Conservation (phyloP, 768 basidiomycete species). For the Lepiota venenata region DNA sequence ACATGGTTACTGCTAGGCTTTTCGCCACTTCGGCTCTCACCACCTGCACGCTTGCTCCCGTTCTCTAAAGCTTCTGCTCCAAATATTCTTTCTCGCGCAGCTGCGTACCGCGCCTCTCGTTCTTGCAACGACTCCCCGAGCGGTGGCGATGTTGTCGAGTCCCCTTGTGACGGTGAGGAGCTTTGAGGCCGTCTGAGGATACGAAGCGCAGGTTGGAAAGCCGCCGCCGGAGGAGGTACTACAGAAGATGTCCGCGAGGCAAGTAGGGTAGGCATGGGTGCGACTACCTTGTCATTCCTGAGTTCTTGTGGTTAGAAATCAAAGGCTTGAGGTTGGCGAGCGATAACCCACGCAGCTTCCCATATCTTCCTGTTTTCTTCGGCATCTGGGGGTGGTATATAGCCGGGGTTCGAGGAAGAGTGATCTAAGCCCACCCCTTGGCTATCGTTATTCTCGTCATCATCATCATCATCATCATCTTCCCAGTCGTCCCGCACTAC, state of each 20-base stretch:
- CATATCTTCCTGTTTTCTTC: conserved; percentile 53
- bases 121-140: conserved; percentile 47
- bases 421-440: background rate
- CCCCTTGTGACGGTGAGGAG: conserved; percentile 23
- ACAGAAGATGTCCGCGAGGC: conserved; percentile 30
- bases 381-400: conserved; percentile 19
- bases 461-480: conserved; percentile 42
- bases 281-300: conserved; percentile 55
- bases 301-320: conserved; percentile 6
- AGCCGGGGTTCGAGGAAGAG: background rate
- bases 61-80: conserved; percentile 23
- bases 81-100: conserved; percentile 73
- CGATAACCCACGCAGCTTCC: conserved; percentile 62
- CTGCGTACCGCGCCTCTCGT: conserved; percentile 70
- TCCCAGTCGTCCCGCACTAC: conserved; percentile 56
- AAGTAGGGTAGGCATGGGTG: conserved; percentile 63
- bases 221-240: conserved; percentile 45
- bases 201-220: conserved; percentile 54
- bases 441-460: conserved; percentile 36
- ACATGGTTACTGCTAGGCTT: background rate
- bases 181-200: conserved; percentile 69
- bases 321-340: conserved; percentile 2
- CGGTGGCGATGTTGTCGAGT: conserved; percentile 22
- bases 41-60: background rate
- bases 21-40: background rate